A percentile compares a stretch with the other conserved stretches of the same genome.
phyloP scores from a whole-genome alignment of 1,139 yeast genomes.

The Pichia sp. region DNA sequence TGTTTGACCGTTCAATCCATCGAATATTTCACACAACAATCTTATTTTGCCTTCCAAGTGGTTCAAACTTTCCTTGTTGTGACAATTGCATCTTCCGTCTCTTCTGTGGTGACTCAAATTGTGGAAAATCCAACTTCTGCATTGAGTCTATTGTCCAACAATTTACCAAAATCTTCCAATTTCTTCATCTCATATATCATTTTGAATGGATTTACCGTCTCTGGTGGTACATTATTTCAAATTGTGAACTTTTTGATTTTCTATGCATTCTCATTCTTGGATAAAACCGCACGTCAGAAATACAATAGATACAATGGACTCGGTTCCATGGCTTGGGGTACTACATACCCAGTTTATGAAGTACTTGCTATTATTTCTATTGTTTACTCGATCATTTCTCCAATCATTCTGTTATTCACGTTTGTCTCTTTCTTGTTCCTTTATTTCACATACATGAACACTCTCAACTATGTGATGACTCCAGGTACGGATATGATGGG shows the following conservation, averaged over 20 bases:
- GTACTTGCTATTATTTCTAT: slow-evolving; percentile 72
- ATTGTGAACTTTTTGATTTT: slow-evolving; percentile 45
- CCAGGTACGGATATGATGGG: slow-evolving; percentile 62
- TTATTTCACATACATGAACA: slow-evolving; percentile 58
- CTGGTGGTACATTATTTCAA: slow-evolving; percentile 49
- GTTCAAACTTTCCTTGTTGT: slow-evolving; percentile 80
- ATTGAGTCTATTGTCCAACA: slow-evolving; percentile 62
- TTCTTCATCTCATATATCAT: slow-evolving; percentile 72
- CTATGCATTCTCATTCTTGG: slow-evolving; percentile 31
- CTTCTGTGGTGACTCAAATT: slow-evolving; percentile 57
- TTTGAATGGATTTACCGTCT: slow-evolving; percentile 63
- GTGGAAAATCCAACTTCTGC: slow-evolving; percentile 67
- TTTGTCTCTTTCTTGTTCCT: slow-evolving; percentile 51
- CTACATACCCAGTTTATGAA: slow-evolving; percentile 67
- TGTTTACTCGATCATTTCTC: slow-evolving; percentile 71
- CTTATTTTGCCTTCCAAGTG: slow-evolving; percentile 68
- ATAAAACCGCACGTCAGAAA: slow-evolving; percentile 52
- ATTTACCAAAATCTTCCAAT: slow-evolving; percentile 75
- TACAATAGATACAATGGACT: slow-evolving; percentile 32
- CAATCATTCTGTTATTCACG: slow-evolving; percentile 61
- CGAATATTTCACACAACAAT: slow-evolving; percentile 75
- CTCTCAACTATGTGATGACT: slow-evolving; percentile 48
- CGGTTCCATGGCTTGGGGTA: slow-evolving; percentile 49
- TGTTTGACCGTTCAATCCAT: slow-evolving; percentile 61
- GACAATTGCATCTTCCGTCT: slow-evolving; percentile 74